Evolutionary conservation across 257 asterid genomes (phyloP).

Genomic region (Capsicum baccatum): DNA sequence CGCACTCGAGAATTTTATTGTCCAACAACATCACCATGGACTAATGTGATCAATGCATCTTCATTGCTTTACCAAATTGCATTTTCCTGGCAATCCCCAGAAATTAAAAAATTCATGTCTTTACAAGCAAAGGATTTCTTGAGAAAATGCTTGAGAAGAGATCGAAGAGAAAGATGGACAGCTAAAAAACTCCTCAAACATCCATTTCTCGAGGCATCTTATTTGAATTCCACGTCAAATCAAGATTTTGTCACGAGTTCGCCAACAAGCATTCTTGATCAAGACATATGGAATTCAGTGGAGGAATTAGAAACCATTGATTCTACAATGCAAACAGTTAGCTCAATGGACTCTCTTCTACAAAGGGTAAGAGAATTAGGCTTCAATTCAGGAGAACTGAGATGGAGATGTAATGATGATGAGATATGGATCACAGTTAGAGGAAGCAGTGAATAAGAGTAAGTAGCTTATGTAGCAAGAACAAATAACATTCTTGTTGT

Average conservation of each 20-base stretch:
- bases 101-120: background rate
- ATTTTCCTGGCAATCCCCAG: background rate
- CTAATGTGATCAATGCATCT: background rate
- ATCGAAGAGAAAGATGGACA: background rate
- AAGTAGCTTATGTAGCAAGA: background rate
- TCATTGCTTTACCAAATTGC: background rate
- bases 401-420: background rate
- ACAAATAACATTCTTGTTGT: background rate
- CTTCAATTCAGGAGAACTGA: background rate
- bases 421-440: background rate
- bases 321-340: background rate
- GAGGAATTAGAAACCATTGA: background rate
- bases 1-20: no score
- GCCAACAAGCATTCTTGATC: background rate
- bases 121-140: background rate
- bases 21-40: background rate
- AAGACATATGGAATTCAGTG: slow-evolving; percentile 1
- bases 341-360: background rate
- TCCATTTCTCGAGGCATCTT: background rate
- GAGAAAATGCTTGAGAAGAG: background rate
- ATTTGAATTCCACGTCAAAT: background rate
- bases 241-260: background rate
- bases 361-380: background rate
- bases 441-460: background rate
- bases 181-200: slow-evolving; percentile 9